Percentiles rank a stretch among this genome's conserved stretches.
Evolutionary conservation across 441 rosid genomes (phyloP).

Genomic region (Lagerstroemia fauriei): DNA sequence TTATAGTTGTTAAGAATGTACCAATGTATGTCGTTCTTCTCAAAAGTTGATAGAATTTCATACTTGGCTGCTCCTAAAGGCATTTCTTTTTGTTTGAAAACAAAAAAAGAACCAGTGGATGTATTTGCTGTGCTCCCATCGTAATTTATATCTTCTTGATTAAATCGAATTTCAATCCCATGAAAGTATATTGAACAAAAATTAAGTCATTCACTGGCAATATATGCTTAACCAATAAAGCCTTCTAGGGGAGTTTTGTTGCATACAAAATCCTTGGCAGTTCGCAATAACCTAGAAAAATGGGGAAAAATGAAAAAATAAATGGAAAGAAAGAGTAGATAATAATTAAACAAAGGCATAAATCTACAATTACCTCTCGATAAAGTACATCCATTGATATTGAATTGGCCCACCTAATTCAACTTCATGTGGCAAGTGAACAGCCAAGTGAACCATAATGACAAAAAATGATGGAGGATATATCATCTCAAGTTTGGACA

Average conservation of each 20-base stretch:
- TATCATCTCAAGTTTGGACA: slow-evolving; percentile 6
- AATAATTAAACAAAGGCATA: no score
- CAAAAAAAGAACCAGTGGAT: background rate
- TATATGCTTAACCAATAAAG: slow-evolving; percentile 20
- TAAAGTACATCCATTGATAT: background rate
- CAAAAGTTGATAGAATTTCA: background rate
- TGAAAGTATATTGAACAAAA: slow-evolving; percentile 23
- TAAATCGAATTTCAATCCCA: slow-evolving; percentile 15
- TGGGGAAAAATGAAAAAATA: no score
- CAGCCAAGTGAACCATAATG: background rate
- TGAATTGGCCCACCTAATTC: background rate
- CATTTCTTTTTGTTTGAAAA: background rate
- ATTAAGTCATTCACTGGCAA: slow-evolving; percentile 13
- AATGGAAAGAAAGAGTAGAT: no score
- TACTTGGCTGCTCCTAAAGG: background rate
- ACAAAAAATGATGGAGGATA: slow-evolving; percentile 2
- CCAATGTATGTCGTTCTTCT: background rate
- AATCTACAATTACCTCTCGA: background rate
- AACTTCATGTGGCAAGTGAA: no score
- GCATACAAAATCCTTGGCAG: slow-evolving; percentile 7
- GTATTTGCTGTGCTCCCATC: background rate
- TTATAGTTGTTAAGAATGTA: background rate
- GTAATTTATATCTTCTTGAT: background rate
- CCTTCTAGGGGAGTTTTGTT: slow-evolving; percentile 22
- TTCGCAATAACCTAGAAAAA: background rate